Evolutionary conservation across 306 rosid genomes (phyloP), one percentile per base, ranked within the genome.

Genomic region (Glycyrrhiza uralensis): DNA sequence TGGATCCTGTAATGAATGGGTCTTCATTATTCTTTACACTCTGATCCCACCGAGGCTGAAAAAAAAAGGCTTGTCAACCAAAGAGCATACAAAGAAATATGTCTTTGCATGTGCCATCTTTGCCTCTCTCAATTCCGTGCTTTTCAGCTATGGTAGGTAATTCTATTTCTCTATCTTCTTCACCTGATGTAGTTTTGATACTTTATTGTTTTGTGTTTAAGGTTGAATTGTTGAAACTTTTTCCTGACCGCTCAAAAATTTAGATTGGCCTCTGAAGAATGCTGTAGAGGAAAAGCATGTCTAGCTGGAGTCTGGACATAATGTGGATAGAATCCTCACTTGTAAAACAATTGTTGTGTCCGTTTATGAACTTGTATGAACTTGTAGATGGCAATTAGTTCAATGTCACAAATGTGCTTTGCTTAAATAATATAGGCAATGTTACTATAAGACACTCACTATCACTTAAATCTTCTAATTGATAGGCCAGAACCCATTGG

Each of bases 81-180:
- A 14, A 30, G 66, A 39, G 11, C 58, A 57, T 11, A 15, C 80
- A 18, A 70, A 13, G 45, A 88, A 55, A 78, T 88, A 75, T 82
- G 60, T 86, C 23, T 36, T 84, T 17, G 72, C 45, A 7, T 88
- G 90, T 51, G 90, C 94, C 56, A 58, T 88, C 42, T 88, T 88
- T 57, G 94, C 89, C 38, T 88, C 94, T 56, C 89, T 86, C 39
- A 88, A 88, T 76, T 84, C 91, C 4, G 94, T 88, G 80, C 91
- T 88, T 76, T 89, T 88, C 39, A 91, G 91, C 81, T 88, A 88
- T 61, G 94, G 94, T 88, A 54, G 79, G 86, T 84, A 65, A 69
- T 75, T 72, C 38, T 62, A n/a, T 67, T 55, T 33, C 72, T 3
- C n/a, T 56, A 47, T n/a, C n/a, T n/a, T 60, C 78, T 46, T 36